Percentiles rank a stretch among this genome's conserved stretches.
Conservation (phyloP, 2,329 filamentous ascomycete genomes). For the Colletotrichum sp. region DNA sequence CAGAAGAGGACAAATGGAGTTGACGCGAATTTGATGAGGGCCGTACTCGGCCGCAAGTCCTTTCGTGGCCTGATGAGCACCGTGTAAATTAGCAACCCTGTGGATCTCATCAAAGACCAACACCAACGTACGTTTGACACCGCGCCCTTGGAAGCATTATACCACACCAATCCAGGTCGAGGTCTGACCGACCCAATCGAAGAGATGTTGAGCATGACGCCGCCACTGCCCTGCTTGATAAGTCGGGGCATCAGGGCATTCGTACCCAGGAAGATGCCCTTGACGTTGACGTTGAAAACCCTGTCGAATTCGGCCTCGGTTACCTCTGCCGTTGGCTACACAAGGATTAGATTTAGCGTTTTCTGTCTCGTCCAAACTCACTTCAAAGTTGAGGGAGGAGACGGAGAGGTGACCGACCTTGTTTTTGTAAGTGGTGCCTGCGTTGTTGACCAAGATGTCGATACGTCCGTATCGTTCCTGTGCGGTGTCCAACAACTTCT, state of each 20-base stretch:
- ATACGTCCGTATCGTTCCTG: slow-evolving; percentile 54
- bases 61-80: slow-evolving; percentile 46
- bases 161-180: slow-evolving; percentile 70
- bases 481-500: slow-evolving; percentile 48
- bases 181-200: slow-evolving; percentile 74
- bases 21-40: slow-evolving; percentile 74
- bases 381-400: too few relatives aligned
- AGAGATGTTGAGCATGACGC: slow-evolving; percentile 78
- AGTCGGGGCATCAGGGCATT: slow-evolving; percentile 49
- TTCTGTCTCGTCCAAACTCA: neutral
- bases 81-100: neutral
- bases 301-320: slow-evolving; percentile 70
- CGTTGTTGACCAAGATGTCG: slow-evolving; percentile 67
- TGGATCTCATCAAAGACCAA: too few relatives aligned
- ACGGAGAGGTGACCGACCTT: slow-evolving; percentile 35
- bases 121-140: slow-evolving; percentile 50
- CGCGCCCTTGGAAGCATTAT: slow-evolving; percentile 72
- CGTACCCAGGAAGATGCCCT: slow-evolving; percentile 67
- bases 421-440: slow-evolving; percentile 62
- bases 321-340: slow-evolving; percentile 61
- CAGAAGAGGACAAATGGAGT: slow-evolving; percentile 72
- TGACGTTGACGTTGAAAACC: slow-evolving; percentile 73
- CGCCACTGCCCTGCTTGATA: slow-evolving; percentile 70
- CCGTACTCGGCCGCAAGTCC: slow-evolving; percentile 75
- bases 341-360: neutral